Conservation (phyloP, 2,329 filamentous ascomycete species). For the Ophiostoma triangulosporum region DNA sequence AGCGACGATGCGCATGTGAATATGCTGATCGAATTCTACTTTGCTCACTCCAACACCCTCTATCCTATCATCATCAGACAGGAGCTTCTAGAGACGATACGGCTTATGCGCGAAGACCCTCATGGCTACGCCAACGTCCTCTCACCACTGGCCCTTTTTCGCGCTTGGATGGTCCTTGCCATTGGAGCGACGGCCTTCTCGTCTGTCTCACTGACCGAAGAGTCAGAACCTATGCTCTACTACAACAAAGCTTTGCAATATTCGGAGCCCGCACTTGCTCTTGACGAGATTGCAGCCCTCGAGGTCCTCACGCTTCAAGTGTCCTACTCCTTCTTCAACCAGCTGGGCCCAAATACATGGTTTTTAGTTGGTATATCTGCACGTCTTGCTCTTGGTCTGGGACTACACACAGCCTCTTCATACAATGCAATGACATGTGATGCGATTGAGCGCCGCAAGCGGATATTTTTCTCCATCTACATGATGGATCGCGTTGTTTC, state of each 20-base stretch:
- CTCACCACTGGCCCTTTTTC: constrained; percentile 24
- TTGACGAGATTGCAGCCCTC: constrained; percentile 28
- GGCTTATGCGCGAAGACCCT: constrained; percentile 19
- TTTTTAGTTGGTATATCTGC: constrained; percentile 31
- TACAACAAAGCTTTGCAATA: constrained; percentile 31
- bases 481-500: constrained; percentile 37
- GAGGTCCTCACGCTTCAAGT: constrained; percentile 32
- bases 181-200: constrained; percentile 32
- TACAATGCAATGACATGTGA: constrained; percentile 23
- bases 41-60: constrained; percentile 32
- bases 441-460: constrained; percentile 24
- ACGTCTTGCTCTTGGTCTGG: constrained; percentile 26
- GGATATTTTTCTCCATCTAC: constrained; percentile 32
- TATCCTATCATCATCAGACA: constrained; percentile 28
- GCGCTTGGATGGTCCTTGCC: constrained; percentile 35
- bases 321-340: constrained; percentile 35
- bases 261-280: constrained; percentile 25
- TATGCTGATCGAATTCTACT: constrained; percentile 29
- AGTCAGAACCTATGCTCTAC: constrained; percentile 27
- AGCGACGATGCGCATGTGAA: constrained; percentile 18
- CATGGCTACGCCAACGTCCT: constrained; percentile 17
- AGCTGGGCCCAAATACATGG: constrained; percentile 30
- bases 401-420: constrained; percentile 18
- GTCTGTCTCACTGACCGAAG: constrained; percentile 28
- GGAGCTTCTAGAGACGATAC: constrained; percentile 23